phyloP scores from a whole-genome alignment of 139 green algal species.

The Asterochloris erici region DNA sequence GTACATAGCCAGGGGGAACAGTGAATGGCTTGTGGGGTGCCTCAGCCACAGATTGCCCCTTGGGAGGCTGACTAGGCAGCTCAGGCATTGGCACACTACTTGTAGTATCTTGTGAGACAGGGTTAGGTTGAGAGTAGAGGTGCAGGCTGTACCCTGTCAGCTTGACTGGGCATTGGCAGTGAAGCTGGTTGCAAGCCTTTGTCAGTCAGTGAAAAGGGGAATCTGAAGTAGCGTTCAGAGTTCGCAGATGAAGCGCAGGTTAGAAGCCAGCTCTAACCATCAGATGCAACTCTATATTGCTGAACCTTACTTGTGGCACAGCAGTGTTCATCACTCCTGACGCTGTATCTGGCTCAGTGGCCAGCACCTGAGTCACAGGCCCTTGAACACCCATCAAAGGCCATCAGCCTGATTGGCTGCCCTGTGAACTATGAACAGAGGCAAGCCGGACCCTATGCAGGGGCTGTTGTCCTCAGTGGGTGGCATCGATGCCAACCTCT shows the following conservation, averaged over 20 bases:
- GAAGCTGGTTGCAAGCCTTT: too few species aligned
- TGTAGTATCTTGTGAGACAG: neutral
- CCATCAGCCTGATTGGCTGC: neutral
- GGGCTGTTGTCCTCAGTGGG: conserved; percentile 3
- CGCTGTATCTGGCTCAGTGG: neutral
- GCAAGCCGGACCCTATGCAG: conserved; percentile 7
- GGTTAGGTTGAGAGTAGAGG: neutral
- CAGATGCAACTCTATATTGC: neutral
- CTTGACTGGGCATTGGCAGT: neutral
- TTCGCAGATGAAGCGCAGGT: too few species aligned
- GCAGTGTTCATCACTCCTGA: neutral
- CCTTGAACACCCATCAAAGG: neutral
- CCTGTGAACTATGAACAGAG: neutral
- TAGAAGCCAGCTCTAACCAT: too few species aligned
- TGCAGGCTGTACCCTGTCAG: neutral
- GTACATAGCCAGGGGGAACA: neutral
- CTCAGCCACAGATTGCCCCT: neutral
- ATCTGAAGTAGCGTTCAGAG: too few species aligned
- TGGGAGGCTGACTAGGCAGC: neutral
- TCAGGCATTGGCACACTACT: neutral
- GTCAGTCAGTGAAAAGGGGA: too few species aligned
- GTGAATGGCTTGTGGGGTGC: conserved; percentile 1
- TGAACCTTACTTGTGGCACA: neutral
- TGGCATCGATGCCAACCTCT: conserved; percentile 16
- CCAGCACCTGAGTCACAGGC: neutral